Conservation (phyloP, 2,329 filamentous ascomycete genomes). For the Clonostachys chloroleuca region DNA sequence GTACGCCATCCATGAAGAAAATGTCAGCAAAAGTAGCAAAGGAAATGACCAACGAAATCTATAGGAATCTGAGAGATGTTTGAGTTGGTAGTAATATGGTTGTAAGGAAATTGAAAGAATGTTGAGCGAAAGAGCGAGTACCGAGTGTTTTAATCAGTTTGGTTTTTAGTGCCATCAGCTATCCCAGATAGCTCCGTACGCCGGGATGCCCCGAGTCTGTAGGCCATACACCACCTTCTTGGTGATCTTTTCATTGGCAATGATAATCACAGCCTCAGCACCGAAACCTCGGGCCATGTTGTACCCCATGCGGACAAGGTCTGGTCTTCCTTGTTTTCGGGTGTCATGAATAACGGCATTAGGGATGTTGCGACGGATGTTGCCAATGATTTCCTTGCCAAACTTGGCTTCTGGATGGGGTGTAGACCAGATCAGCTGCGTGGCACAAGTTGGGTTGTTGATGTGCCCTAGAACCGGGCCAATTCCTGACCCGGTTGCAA, state of each 20-base stretch:
- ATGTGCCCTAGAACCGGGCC: constrained; percentile 62
- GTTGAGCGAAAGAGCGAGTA: no score
- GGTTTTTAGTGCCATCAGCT: constrained; percentile 14
- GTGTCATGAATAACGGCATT: constrained; percentile 67
- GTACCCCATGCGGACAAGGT: constrained; percentile 44
- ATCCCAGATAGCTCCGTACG: constrained; percentile 74
- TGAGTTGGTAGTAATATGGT: no score
- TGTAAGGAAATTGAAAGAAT: no score
- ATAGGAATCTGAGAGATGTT: no score
- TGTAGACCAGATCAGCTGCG: constrained; percentile 67
- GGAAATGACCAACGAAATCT: no score
- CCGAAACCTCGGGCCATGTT: constrained; percentile 51
- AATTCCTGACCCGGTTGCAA: constrained; percentile 71
- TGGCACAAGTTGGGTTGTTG: constrained; percentile 39
- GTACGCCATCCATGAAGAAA: no score
- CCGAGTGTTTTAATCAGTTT: no score
- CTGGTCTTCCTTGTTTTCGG: constrained; percentile 49
- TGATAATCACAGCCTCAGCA: constrained; percentile 68
- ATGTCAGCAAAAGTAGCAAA: no score
- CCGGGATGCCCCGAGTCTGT: constrained; percentile 60
- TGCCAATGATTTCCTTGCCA: constrained; percentile 48
- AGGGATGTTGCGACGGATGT: constrained; percentile 53
- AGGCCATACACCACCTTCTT: constrained; percentile 65
- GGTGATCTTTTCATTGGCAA: constrained; percentile 66
- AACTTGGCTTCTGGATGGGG: constrained; percentile 58